Base-by-base conservation (phyloP, 805 yeast species). In the Ogataea trehaloabstinens region DNA sequence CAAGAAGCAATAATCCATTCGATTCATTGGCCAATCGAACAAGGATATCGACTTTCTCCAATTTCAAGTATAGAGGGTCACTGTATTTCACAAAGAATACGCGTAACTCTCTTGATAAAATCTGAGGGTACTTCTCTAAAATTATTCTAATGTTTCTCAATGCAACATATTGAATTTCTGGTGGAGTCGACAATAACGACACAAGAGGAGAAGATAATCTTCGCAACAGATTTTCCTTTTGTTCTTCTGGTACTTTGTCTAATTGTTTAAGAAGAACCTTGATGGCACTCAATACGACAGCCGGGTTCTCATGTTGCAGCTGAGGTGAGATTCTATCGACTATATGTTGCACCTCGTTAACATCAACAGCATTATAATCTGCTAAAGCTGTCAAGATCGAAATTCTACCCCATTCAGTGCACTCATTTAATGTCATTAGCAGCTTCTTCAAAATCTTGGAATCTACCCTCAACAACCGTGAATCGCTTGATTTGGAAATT, bases 391-490 rank as follows among this genome's bases (percentile, higher is more conserved):
- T 78, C 42, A 93, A 70, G 31, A 93, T 85, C 1, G 97, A 78
- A 48, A 93, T 85, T 55, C 99, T 76, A 8, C 99, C 99, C 99
- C 99, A 93, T 66, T 93, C 99, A 0, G 98, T 90, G 66, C 98
- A 91, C 66, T 93, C 99, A 61, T 91, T 91, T 48, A 93, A 70
- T 11, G 96, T 95, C 50, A 80, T 70, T 44, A 93, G 68, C 44
- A 93, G 73, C 59, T 81, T 85, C 40, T 74, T 70, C 36, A 80
- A 69, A 54, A 60, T 67, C 37, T 56, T 70, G 31, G 57, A 53
- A 45, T 69, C 65, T 12, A 76, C 59, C 5, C 54, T 57, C 7
- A 74, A 56, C 19, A 58, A 48, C 35, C 65, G 55, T 16, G 54
- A 46, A 19, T 52, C 49, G 4, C 60, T 53, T 1, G 55, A 41